Conservation (phyloP, 2,329 filamentous ascomycete genomes). For the Hypoxylon sp. region DNA sequence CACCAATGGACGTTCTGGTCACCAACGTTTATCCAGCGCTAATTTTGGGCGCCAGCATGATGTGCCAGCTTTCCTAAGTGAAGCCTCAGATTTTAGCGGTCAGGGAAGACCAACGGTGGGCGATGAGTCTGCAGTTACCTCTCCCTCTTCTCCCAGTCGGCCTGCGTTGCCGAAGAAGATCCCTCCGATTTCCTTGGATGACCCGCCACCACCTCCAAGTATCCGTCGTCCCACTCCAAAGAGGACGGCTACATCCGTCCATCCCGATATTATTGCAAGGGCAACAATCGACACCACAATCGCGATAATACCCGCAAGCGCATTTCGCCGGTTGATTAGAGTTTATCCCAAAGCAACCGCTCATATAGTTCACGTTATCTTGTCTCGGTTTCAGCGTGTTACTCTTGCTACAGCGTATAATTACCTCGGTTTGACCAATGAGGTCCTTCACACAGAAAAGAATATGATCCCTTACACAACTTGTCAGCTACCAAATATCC, state of each 20-base stretch:
- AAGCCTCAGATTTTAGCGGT: conserved; percentile 22
- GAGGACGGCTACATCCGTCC: conserved; percentile 79
- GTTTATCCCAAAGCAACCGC: conserved; percentile 97
- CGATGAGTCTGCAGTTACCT: conserved; percentile 50
- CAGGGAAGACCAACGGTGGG: conserved; percentile 38
- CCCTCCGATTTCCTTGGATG: conserved; percentile 82
- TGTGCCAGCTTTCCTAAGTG: conserved; percentile 34
- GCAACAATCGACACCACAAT: conserved; percentile 98
- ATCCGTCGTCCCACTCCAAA: conserved; percentile 60
- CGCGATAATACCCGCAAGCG: conserved; percentile 96
- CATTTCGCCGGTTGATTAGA: conserved; percentile 90
- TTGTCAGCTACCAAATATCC: conserved; percentile 90
- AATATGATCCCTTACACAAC: conserved; percentile 94
- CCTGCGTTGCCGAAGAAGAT: conserved; percentile 71
- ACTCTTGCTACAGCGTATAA: conserved; percentile 95
- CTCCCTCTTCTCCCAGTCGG: conserved; percentile 51
- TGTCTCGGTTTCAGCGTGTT: conserved; percentile 93
- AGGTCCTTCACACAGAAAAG: conserved; percentile 92
- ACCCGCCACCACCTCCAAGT: conserved; percentile 51
- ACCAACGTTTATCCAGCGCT: conserved; percentile 50
- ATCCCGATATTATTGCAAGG: conserved; percentile 96
- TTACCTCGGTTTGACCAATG: conserved; percentile 91
- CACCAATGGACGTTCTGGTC: conserved; percentile 49
- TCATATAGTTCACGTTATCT: conserved; percentile 97
- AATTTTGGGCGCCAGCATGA: conserved; percentile 38